Evolutionary conservation across 805 yeast species (phyloP), one percentile per base, ranked within the genome.

Genomic region (Starmerella vaccinii): DNA sequence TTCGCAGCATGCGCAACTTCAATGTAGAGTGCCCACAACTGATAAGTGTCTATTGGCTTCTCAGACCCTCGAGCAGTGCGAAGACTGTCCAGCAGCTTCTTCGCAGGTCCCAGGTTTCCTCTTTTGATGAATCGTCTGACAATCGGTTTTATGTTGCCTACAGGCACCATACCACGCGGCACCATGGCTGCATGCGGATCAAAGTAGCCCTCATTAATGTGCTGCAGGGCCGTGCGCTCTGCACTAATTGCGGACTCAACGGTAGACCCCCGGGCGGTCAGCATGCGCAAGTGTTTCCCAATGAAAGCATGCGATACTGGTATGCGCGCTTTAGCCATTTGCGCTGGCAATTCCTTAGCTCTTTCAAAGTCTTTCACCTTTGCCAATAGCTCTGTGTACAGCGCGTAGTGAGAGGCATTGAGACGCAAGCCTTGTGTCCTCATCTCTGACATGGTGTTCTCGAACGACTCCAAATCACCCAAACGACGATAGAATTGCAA

Each of bases 401-500:
- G 41, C 0, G 62, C 54, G 43, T 55, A 63, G 49, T 64, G 65
- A 6, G 58, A 58, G 9, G 57, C 56, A 8, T 41, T 49, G 10
- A 52, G 51, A 8, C 27, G 21, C 12, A 56, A 21, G 18, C 51
- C 53, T n/a, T 33, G 8, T 12, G 23, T n/a, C 37, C 44, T 46
- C 58, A 50, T 60, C 39, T 65, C 62, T 24, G 51, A 57, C 9
- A 68, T 59, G 29, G 65, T 46, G 10, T 53, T 55, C 43, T 71
- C 71, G 1, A 75, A 76, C 18, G 50, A 35, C 42, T 62, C 66
- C 50, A 58, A 63, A 46, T 68, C 67, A 7, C 33, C 57, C 59
- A 67, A 63, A 46, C 69, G 53, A 15, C 62, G 57, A 19, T 56
- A 41, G 29, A 30, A 32, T 10, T 48, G 39, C 5, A 51, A 48